These are phyloP conservation scores for Suhomyces canberraensis DNA, from an alignment of 805 yeast species.

Conservation along the genomic window DNA sequence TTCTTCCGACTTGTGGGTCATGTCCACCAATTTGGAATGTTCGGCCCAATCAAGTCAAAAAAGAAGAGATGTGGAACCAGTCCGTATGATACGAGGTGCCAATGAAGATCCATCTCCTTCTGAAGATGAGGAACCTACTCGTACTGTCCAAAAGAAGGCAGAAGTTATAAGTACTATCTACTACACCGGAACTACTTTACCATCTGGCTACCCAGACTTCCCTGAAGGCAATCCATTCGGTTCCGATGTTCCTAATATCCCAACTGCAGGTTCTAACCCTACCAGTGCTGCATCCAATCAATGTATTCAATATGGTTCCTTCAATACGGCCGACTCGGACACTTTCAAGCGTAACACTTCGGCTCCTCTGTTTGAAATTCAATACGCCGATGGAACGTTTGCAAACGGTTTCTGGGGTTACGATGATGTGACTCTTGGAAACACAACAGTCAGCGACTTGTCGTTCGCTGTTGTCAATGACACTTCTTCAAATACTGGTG, in stretches of 20 bases:
- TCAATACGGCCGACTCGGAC: constrained; percentile 38
- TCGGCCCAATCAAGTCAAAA: constrained; percentile 6
- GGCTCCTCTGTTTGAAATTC: constrained; percentile 38
- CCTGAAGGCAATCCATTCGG: not conserved
- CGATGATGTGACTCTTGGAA: constrained; percentile 57
- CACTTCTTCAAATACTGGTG: constrained; percentile 43
- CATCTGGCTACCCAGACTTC: not conserved
- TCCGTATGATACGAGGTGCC: not conserved
- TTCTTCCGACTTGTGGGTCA: constrained; percentile 42
- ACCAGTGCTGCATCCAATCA: constrained; percentile 21
- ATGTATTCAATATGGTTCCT: constrained; percentile 49
- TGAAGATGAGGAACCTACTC: not conserved
- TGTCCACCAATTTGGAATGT: constrained; percentile 30
- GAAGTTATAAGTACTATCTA: not conserved
- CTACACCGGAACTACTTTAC: not conserved
- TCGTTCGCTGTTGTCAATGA: constrained; percentile 73
- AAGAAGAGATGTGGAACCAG: not conserved
- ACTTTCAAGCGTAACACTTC: constrained; percentile 41
- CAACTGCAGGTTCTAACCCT: constrained; percentile 2
- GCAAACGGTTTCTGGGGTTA: constrained; percentile 56
- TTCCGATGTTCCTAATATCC: constrained; percentile 1
- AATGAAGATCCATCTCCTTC: constrained; percentile 2
- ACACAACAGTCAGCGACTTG: constrained; percentile 43
- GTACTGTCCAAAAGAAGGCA: not conserved
- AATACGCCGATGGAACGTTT: constrained; percentile 47